Evolutionary conservation across 176 grass and related monocot genomes (phyloP).

Genomic region (Rhynchospora breviuscula): DNA sequence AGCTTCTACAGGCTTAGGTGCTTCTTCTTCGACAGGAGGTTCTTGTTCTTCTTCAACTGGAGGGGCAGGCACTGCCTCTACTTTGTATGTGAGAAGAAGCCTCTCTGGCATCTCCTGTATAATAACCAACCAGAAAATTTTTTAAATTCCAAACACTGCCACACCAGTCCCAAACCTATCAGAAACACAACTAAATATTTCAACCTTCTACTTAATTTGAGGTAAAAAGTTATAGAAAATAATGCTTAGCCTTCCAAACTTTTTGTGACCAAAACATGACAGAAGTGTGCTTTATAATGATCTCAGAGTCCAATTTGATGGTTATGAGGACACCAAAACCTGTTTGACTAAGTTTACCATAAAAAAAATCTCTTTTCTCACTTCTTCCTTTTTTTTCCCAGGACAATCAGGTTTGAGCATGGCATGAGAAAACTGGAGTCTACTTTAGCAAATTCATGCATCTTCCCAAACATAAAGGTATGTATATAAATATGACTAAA

Average conservation of each 20-base stretch:
- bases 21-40: slow-evolving; percentile 46
- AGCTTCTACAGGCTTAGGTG: slow-evolving; percentile 17
- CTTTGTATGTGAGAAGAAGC: slow-evolving; percentile 92
- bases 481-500: not conserved
- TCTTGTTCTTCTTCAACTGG: slow-evolving; percentile 45
- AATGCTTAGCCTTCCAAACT: not conserved
- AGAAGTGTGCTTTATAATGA: not conserved
- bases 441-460: not conserved
- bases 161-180: not conserved
- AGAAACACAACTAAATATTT: not conserved
- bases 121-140: slow-evolving; percentile 6
- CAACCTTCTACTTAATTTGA: no score
- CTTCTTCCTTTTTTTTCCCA: not conserved
- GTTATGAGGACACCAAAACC: not conserved
- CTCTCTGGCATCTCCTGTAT: slow-evolving; percentile 85
- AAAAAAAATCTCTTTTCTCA: not conserved
- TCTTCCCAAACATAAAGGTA: not conserved
- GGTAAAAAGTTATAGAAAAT: no score
- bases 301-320: not conserved
- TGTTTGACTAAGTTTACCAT: not conserved
- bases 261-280: not conserved
- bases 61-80: slow-evolving; percentile 44
- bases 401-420: not conserved
- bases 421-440: not conserved
- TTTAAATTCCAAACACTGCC: not conserved